These are phyloP conservation scores for Mortierella sp. DNA, from an alignment of 371 early-diverging fungal genomes.

Conservation along the genomic window DNA sequence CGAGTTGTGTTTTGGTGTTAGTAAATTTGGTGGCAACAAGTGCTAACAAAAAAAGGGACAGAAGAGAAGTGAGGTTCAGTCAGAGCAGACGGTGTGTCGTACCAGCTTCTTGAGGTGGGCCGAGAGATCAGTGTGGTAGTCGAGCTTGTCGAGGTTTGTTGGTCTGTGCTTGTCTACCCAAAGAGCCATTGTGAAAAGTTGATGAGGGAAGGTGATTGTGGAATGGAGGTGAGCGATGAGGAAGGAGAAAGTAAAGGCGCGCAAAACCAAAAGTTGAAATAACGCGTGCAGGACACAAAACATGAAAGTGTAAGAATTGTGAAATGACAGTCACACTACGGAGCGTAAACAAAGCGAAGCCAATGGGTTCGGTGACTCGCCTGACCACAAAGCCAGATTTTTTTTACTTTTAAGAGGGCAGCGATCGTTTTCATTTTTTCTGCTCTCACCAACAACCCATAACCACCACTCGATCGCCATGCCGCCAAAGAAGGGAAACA, in stretches of 20 bases:
- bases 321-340: not conserved
- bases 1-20: not conserved
- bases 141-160: constrained; percentile 85
- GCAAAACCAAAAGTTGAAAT: not conserved
- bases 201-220: not conserved
- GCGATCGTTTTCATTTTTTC: constrained; percentile 9
- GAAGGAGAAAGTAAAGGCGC: not conserved
- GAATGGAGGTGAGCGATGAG: not conserved
- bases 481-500: constrained; percentile 60
- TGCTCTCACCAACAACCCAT: not conserved
- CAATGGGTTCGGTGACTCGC: constrained; percentile 24
- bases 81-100: constrained; percentile 5
- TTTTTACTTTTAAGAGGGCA: constrained; percentile 9
- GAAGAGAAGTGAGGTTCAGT: not conserved
- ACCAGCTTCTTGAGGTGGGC: constrained; percentile 85
- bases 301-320: not conserved
- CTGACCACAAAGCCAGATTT: not conserved
- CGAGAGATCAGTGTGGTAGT: constrained; percentile 84
- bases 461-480: constrained; percentile 19
- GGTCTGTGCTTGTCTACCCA: constrained; percentile 99
- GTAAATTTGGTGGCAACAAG: constrained; percentile 2
- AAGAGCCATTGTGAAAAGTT: constrained; percentile 75
- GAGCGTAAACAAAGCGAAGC: not conserved
- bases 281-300: not conserved
- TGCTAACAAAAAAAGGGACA: not conserved